Conservation (phyloP, 768 basidiomycete genomes). For the Baorangia bicolor region DNA sequence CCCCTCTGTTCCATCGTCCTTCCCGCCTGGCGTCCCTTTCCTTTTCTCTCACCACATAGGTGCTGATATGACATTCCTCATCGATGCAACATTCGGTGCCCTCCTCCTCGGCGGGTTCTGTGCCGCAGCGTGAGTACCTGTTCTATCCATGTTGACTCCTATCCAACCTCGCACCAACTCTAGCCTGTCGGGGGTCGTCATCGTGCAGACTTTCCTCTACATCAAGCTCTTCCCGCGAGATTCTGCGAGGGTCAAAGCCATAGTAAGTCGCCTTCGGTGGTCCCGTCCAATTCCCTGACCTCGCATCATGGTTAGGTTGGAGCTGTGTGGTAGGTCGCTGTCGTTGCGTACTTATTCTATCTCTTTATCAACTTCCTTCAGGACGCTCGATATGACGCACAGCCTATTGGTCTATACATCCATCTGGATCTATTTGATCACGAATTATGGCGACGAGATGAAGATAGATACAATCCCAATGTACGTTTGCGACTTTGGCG, state of each 20-base stretch:
- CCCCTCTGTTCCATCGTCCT: neutral
- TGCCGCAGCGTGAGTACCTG: conserved; percentile 25
- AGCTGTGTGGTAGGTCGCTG: conserved; percentile 23
- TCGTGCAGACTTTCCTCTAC: conserved; percentile 30
- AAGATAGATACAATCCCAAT: conserved; percentile 45
- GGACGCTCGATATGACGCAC: conserved; percentile 40
- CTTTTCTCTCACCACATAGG: neutral
- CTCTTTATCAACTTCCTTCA: neutral
- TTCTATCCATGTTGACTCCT: neutral
- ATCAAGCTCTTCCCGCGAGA: conserved; percentile 31
- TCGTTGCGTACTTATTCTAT: neutral
- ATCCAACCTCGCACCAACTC: neutral
- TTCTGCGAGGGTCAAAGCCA: conserved; percentile 17
- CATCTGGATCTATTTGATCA: conserved; percentile 45
- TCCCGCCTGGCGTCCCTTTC: neutral
- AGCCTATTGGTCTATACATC: conserved; percentile 41
- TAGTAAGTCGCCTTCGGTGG: conserved; percentile 15
- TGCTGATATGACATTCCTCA: conserved; percentile 7
- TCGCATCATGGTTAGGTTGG: conserved; percentile 19
- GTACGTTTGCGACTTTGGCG: conserved; percentile 26
- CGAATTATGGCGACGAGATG: conserved; percentile 38
- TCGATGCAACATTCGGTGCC: conserved; percentile 28
- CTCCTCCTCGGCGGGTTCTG: conserved; percentile 31
- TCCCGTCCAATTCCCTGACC: neutral
- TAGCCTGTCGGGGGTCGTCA: conserved; percentile 30